Base-by-base conservation (phyloP, 495 filamentous ascomycete species). In the Lepidopterella palustris region DNA sequence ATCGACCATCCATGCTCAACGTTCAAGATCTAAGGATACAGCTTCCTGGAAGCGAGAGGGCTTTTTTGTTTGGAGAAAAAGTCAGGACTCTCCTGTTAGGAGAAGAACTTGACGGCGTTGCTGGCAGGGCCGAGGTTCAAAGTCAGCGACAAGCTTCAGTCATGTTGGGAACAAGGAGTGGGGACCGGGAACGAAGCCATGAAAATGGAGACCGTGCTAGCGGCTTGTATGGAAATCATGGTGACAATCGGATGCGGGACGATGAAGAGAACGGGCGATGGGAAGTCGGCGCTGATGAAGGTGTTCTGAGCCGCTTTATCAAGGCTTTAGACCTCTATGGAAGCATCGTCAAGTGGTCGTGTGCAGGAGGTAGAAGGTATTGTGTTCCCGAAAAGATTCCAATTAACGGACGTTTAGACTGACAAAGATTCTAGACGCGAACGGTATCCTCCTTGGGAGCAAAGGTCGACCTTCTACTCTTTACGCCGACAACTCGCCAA, bases 251-350 rank as follows among this genome's bases (percentile, higher is more conserved):
- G 27, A 35, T 13, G 31, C 20, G 40, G 29, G 40, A 65, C 13
- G 61, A 61, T 23, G 58, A 67, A 10, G 62, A 78, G 0, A 75
- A 80, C 42, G 81, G 78, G 31, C 78, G 82, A 28, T 80, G 79
- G 77, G 80, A 84, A 55, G 68, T 80, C 53, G 80, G 81, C 15
- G 74, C 76, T 5, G 81, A 86, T 59, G 86, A 90, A 70, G 85
- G 86, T 24, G 80, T 90, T 10, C 71, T 91, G 15, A 85, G 87
- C 55, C 83, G 86, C 39, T 88, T 89, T 62, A 84, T 95, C 63
- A 86, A 86, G 31, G 78, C 89, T 32, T 81, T 89, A 25, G 85
- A 91, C 51, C 77, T 93, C 23, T 95, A 88, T 82, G 87, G 89
- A 4, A 81, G 83, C 60, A 84, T 90, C 45, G 82, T 87, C 23